Percentiles rank a stretch among this genome's conserved stretches.
Evolutionary conservation across 2,329 filamentous ascomycete species (phyloP).

Genomic region (Plectosphaerella plurivora): DNA sequence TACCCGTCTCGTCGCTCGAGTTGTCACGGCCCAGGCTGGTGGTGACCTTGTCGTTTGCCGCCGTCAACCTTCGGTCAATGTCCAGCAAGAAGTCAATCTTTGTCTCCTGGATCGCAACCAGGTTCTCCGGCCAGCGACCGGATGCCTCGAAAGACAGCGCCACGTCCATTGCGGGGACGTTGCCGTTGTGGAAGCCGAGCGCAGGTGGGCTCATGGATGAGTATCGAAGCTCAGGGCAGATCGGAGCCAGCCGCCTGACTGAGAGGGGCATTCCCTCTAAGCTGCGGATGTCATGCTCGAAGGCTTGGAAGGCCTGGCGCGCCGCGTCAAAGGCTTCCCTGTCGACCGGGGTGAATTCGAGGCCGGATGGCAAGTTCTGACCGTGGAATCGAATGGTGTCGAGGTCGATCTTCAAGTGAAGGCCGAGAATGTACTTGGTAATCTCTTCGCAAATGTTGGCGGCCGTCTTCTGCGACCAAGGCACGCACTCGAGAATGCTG

Average conservation of each 20-base stretch:
- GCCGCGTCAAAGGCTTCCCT: conserved; percentile 62
- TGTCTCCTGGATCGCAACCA: conserved; percentile 85
- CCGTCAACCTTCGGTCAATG: conserved; percentile 66
- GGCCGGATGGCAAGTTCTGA: conserved; percentile 42
- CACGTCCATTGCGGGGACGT: conserved; percentile 63
- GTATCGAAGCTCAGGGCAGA: conserved; percentile 70
- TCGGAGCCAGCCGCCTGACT: conserved; percentile 72
- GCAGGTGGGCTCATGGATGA: conserved; percentile 56
- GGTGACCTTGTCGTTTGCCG: conserved; percentile 53
- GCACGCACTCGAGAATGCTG: conserved; percentile 84
- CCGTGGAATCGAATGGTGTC: conserved; percentile 49
- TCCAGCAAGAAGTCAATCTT: conserved; percentile 86
- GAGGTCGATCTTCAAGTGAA: conserved; percentile 61
- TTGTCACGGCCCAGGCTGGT: conserved; percentile 81
- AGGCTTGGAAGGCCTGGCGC: conserved; percentile 63
- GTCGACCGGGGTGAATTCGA: conserved; percentile 43
- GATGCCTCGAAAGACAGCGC: conserved; percentile 92
- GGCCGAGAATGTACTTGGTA: conserved; percentile 62
- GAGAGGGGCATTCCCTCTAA: conserved; percentile 85
- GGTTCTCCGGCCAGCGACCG: conserved; percentile 86
- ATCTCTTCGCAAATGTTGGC: conserved; percentile 76
- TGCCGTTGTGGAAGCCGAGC: conserved; percentile 37
- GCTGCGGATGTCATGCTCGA: conserved; percentile 73
- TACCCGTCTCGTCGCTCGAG: conserved; percentile 60
- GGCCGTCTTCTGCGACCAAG: conserved; percentile 68